Base-by-base conservation (phyloP, 179 eudicot species). In the Camellia oleifera region DNA sequence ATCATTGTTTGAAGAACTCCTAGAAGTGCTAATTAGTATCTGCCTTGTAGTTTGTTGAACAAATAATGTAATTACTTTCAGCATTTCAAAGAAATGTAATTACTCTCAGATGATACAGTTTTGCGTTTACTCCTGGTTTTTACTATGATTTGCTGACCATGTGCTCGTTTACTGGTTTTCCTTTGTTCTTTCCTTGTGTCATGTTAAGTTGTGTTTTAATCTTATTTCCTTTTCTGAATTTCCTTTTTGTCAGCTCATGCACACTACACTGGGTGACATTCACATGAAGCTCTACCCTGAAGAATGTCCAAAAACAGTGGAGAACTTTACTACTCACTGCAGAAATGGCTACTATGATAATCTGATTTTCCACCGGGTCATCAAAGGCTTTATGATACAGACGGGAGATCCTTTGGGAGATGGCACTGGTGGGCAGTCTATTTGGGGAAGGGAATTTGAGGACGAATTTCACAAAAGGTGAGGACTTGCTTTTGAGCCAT, bases 321-420 rank as follows among this genome's bases (percentile, higher is more conserved):
- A 96, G 88, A 96, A 96, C 87, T 94, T 94, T 71, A 96, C 98
- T 69, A 96, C 99, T 64, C 99, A 96, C 88, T 96, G 99, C 88
- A 88, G 87, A 79, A 96, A 96, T 79, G 99, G 99, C 46, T 96
- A 96, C 81, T 96, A 96, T 88, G 99, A 96, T 85, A 96, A 94
- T 84, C 84, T 96, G 69, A 96, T 94, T 66, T 96, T 96, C 84
- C 99, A 96, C 83, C 91, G 99, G 79, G 97, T 96, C 82, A 94
- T 96, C 88, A 94, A 85, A 86, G 98, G 98, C 61, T 96, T 96
- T 86, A 96, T 96, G 99, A 76, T 96, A 78, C 99, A 96, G 88
- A 96, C 99, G 7, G 99, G 99, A 85, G 99, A 96, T 86, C 99
- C 99, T 64, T 87, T 96, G 86, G 99, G 99, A 83, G 99, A 96